phyloP scores from a whole-genome alignment of 2,329 filamentous ascomycete genomes.

The Aureobasidium sp. region DNA sequence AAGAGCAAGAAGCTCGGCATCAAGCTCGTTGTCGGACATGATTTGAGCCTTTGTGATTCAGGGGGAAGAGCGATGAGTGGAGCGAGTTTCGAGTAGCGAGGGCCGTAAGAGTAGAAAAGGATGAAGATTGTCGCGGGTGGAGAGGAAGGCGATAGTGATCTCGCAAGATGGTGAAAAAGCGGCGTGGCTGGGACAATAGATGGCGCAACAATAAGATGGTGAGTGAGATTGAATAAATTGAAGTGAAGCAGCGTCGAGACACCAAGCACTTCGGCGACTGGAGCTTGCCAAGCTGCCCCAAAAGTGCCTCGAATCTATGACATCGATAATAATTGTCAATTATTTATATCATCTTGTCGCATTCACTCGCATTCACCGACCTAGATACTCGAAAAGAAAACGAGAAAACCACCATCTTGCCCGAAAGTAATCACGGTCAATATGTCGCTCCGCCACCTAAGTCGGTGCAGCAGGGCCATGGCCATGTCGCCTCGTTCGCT shows the following conservation, averaged over 20 bases:
- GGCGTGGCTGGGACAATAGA: constrained; percentile 12
- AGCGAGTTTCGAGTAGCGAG: constrained; percentile 1
- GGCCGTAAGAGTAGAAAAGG: not conserved
- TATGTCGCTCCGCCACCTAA: constrained; percentile 11
- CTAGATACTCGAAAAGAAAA: not conserved
- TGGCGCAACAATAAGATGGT: constrained; percentile 8
- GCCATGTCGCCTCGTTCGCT: constrained; percentile 1
- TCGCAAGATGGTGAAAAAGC: not conserved
- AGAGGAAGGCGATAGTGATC: not conserved
- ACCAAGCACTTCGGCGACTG: not conserved
- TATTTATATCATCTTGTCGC: not conserved
- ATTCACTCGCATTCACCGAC: not conserved
- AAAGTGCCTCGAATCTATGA: constrained; percentile 4
- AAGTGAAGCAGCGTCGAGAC: not conserved
- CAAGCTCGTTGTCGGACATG: constrained; percentile 72
- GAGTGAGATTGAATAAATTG: not conserved
- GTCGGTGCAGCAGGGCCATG: constrained; percentile 3
- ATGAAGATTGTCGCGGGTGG: not conserved
- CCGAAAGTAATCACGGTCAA: not conserved
- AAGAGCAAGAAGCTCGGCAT: constrained; percentile 88
- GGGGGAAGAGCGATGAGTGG: not conserved
- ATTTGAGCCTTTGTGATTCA: constrained; percentile 21
- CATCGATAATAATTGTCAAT: not conserved
- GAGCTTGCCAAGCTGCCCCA: not conserved
- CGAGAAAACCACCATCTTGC: not conserved